Conservation (phyloP, 768 basidiomycete species). For the Trichaptum fuscoviolaceum region DNA sequence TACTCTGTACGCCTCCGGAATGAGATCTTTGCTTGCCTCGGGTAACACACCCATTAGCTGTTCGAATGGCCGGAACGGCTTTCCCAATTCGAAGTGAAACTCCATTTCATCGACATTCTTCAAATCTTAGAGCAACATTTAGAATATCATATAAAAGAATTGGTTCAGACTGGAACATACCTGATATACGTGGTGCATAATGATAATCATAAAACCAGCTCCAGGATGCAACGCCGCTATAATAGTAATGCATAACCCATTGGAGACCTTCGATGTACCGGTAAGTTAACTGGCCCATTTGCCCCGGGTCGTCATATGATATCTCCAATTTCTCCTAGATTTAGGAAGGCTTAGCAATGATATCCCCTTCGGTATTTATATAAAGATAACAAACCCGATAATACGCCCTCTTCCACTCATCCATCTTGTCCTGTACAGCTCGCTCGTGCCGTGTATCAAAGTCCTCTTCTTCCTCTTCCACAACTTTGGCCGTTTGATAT, state of each 20-base stretch:
- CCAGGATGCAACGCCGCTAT: slow-evolving; percentile 96
- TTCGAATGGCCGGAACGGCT: slow-evolving; percentile 88
- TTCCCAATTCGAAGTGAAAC: slow-evolving; percentile 85
- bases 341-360: slow-evolving; percentile 13
- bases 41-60: slow-evolving; percentile 99
- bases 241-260: slow-evolving; percentile 99
- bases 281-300: slow-evolving; percentile 66
- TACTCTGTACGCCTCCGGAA: slow-evolving; percentile 84
- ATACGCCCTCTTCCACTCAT: slow-evolving; percentile 87
- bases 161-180: slow-evolving; percentile 35
- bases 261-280: slow-evolving; percentile 92
- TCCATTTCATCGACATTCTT: slow-evolving; percentile 63
- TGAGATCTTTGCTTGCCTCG: slow-evolving; percentile 80
- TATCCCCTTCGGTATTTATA: neutral
- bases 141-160: neutral
- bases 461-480: slow-evolving; percentile 63
- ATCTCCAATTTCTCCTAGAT: slow-evolving; percentile 81
- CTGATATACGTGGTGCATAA: slow-evolving; percentile 94
- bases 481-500: slow-evolving; percentile 80
- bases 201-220: slow-evolving; percentile 99
- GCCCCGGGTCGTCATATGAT: slow-evolving; percentile 61
- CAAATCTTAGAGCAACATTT: slow-evolving; percentile 38
- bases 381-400: slow-evolving; percentile 57
- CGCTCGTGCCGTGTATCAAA: slow-evolving; percentile 78
- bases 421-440: slow-evolving; percentile 77